These are phyloP conservation scores for Penicillium sp. DNA, from an alignment of 2,329 filamentous ascomycete species.

Conservation along the genomic window DNA sequence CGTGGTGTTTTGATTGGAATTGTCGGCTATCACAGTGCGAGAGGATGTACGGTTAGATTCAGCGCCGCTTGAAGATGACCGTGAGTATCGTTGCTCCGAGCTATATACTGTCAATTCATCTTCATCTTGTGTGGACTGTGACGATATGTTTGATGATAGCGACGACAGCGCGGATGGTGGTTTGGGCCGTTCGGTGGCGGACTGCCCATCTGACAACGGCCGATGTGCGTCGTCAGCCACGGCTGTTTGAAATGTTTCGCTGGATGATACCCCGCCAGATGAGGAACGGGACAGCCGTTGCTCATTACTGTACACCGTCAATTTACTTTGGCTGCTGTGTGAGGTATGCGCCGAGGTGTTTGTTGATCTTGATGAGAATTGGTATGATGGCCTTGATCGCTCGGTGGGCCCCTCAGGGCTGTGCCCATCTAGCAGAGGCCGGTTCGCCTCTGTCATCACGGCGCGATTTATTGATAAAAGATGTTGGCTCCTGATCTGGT, in stretches of 20 bases:
- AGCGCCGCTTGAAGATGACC: constrained; percentile 19
- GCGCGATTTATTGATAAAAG: constrained; percentile 8
- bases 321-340: background rate
- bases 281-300: background rate
- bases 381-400: background rate
- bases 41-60: constrained; percentile 18
- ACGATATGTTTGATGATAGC: constrained; percentile 49
- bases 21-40: background rate
- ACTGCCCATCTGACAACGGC: constrained; percentile 32
- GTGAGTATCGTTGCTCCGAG: constrained; percentile 21
- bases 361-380: constrained; percentile 1
- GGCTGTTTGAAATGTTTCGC: constrained; percentile 12
- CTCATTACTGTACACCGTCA: background rate
- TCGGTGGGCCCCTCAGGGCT: constrained; percentile 5
- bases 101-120: constrained; percentile 35
- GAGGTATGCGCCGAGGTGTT: constrained; percentile 9
- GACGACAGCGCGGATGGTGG: constrained; percentile 39
- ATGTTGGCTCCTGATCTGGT: background rate
- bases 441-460: constrained; percentile 36
- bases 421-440: constrained; percentile 32
- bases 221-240: constrained; percentile 37
- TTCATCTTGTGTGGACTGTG: constrained; percentile 43
- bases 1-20: background rate
- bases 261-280: background rate
- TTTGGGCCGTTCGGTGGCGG: constrained; percentile 18